Conservation (phyloP, 139 green algal genomes). For the Micractinium conductrix region DNA sequence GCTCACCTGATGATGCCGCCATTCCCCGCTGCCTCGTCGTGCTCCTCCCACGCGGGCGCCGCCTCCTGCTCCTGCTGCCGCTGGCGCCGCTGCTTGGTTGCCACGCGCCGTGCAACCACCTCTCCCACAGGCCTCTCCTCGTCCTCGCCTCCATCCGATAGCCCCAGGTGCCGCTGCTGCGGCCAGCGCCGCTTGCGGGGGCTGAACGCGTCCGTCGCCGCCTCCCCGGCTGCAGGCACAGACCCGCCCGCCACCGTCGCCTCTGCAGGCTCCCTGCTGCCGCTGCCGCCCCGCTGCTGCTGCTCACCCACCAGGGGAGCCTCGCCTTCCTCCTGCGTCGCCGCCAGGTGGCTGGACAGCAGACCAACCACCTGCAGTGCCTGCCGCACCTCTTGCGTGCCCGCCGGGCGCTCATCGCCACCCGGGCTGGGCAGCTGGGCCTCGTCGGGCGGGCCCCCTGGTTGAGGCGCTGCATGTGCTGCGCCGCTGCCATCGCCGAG, state of each 20-base stretch:
- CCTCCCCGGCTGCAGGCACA: not conserved
- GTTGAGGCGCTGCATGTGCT: not conserved
- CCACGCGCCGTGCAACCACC: not conserved
- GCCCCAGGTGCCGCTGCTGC: not conserved
- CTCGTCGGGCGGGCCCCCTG: too few species aligned
- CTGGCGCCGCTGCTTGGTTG: not conserved
- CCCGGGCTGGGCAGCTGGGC: not conserved
- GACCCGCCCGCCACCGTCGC: not conserved
- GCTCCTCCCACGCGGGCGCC: not conserved
- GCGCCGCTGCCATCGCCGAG: not conserved
- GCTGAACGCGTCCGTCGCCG: not conserved
- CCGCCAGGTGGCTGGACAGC: slow-evolving; percentile 17
- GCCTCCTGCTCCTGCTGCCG: too few species aligned
- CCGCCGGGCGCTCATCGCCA: not conserved
- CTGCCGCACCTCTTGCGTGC: slow-evolving; percentile 9
- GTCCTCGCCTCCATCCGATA: slow-evolving; percentile 13
- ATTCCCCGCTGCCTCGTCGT: not conserved
- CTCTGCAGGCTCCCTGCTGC: not conserved
- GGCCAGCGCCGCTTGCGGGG: slow-evolving; percentile 14
- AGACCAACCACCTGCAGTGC: not conserved
- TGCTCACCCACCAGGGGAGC: not conserved
- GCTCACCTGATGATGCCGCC: not conserved
- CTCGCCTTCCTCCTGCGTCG: slow-evolving; percentile 9
- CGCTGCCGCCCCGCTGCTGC: not conserved
- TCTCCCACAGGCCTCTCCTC: not conserved